phyloP scores from a whole-genome alignment of 331 rosid species.

The Stylosanthes scabra region DNA sequence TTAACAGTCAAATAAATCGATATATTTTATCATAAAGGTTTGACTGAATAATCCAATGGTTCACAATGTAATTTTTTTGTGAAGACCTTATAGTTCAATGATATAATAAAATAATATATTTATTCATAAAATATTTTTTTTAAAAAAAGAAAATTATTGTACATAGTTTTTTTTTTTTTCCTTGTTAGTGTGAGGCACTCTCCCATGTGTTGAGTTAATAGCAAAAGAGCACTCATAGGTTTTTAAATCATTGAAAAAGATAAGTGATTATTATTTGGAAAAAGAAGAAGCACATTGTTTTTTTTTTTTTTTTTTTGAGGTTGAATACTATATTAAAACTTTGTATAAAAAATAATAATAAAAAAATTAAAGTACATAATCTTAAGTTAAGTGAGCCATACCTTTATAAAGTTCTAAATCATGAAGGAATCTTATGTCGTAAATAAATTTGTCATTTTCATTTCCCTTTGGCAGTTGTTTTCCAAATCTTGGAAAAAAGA shows the following conservation, averaged over 20 bases:
- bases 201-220: not conserved
- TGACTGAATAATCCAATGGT: no score
- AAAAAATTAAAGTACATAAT: not conserved
- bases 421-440: not conserved
- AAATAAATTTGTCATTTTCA: slow-evolving; percentile 2
- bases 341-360: not conserved
- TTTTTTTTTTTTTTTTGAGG: no score
- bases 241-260: not conserved
- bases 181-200: not conserved
- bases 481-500: not conserved
- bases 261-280: not conserved
- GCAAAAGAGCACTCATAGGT: not conserved
- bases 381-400: not conserved
- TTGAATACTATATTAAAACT: not conserved
- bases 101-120: no score
- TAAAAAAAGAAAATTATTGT: not conserved
- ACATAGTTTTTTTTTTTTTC: not conserved
- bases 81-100: no score
- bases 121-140: no score
- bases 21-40: no score
- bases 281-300: not conserved
- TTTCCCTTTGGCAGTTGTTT: slow-evolving; percentile 8
- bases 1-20: no score
- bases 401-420: not conserved
- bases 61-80: no score